Base-by-base conservation (phyloP, 192 early-diverging fungal species). In the Entomortierella beljakovae region DNA sequence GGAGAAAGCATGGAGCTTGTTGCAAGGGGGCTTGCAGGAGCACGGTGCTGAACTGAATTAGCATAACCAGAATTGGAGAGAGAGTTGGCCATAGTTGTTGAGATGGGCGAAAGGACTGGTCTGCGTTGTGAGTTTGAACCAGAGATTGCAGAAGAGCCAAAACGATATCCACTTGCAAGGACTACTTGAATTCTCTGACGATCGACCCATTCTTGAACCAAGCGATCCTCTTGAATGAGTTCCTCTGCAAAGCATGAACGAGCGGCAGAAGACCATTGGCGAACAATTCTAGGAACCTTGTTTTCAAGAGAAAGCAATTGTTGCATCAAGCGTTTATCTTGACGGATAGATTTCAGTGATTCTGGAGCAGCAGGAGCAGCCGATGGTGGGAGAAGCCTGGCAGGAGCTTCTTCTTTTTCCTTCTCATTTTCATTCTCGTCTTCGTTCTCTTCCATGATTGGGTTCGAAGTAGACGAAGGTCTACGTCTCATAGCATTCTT, bases 291-390 rank as follows among this genome's bases (percentile, higher is more conserved):
- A 2, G 75, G 75, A 28, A 79, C 67, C 42, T 70, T 69, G 75
- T 70, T 79, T 40, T 79, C 75, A 35, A 79, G 75, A 2, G 75
- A 33, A 16, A 79, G 57, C 13, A 79, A 43, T 33, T 79, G 75
- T 48, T 79, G 75, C 61, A 79, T 62, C 37, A 79, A 7, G 8
- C 75, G 66, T 28, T 65, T 69, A 38, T 69, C 67, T 32, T 70
- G 75, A 0, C 68, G 60, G 3, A 54, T 33, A 2, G 54, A 57
- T 6, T 57, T 63, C 31, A 40, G 26, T 11, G 58, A 31, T 2
- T 34, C 35, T 42, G 33, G 33, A 20, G 49, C 51, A 10, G 7
- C 3, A 20, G 43, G 3, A 10, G 5, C 15, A 2, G 43, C 2
- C 43, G 11, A 20, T 46, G 15, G 43, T 11, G 43, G 15, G 43